Base-by-base conservation (phyloP, 2,329 filamentous ascomycete species). In the Madurella mycetomatis region DNA sequence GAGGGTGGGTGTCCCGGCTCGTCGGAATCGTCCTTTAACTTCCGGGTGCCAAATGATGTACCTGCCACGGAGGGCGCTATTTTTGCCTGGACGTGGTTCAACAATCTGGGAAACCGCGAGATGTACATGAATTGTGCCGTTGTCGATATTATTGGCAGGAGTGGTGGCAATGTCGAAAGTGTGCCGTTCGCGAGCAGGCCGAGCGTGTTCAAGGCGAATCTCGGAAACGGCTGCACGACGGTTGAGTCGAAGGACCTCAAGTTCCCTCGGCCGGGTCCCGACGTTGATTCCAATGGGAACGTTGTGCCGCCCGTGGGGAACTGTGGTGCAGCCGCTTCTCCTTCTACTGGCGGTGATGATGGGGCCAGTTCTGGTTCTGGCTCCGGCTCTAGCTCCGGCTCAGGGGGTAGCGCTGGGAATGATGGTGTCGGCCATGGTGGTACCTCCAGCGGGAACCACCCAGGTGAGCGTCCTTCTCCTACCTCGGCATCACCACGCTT, bases 111-210 rank as follows among this genome's bases (percentile, higher is more conserved):
- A 16, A 90, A 91, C 71, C 79, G 88, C 40, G 88, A 92, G 69
- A 89, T 88, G 82, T 94, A 92, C 77, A 90, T 90, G 86, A 89
- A 90, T 71, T 92, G 88, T 65, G 88, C 88, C 4, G 77, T 81
- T 47, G 80, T 92, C 62, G 81, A 79, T 55, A 83, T 91, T 25
- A 25, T 32, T 1, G 19, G 42, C 4, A 49, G 51, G 2, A 70
- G 67, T 43, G 70, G 69, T 39, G 44, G 30, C 8, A 40, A 56
- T 30, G 32, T 18, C 41, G 45, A 49, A 45, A 47, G 55, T 44
- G 45, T 50, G 31, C 61, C 73, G 45, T 82, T 88, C 66, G 70
- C 72, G 56, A 67, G 66, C 41, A 81, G 86, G 0, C 88, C 88
- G 0, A 70, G 76, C 43, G 79, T 90, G 68, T 90, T 90, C 65